These are phyloP conservation scores for Fraxinus platypoda DNA, from an alignment of 305 asterid species.

Conservation along the genomic window DNA sequence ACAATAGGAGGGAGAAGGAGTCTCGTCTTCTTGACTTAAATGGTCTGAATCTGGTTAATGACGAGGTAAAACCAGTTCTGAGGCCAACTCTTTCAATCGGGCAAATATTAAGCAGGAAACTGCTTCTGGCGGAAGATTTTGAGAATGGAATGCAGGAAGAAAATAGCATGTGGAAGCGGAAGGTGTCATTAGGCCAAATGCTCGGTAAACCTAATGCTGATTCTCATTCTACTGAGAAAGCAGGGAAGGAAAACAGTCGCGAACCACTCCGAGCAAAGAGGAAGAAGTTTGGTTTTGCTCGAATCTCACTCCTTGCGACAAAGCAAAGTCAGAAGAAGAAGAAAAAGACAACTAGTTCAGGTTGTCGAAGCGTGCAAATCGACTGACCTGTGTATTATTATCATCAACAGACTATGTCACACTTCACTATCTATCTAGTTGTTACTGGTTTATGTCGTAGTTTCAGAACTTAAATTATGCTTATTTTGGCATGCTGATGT, in stretches of 20 bases:
- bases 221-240: conserved; percentile 23
- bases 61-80: conserved; percentile 55
- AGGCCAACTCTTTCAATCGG: conserved; percentile 82
- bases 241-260: conserved; percentile 42
- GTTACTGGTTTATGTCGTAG: neutral
- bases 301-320: conserved; percentile 65
- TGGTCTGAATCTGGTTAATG: conserved; percentile 41
- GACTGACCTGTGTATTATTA: neutral
- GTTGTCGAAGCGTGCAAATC: conserved; percentile 24
- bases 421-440: neutral
- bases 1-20: conserved; percentile 53
- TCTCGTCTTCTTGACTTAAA: conserved; percentile 50
- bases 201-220: conserved; percentile 44
- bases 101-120: conserved; percentile 80
- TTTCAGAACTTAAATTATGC: neutral
- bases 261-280: conserved; percentile 55
- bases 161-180: conserved; percentile 40
- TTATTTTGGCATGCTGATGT: neutral
- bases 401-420: neutral
- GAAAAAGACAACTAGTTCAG: conserved; percentile 27
- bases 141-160: conserved; percentile 40
- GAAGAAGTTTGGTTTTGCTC: conserved; percentile 73
- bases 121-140: conserved; percentile 67
- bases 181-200: conserved; percentile 78
- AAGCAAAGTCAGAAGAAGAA: conserved; percentile 63